Evolutionary conservation across 1,284 basidiomycete genomes (phyloP), one percentile per base, ranked within the genome.

Genomic region (Moesziomyces sp.): DNA sequence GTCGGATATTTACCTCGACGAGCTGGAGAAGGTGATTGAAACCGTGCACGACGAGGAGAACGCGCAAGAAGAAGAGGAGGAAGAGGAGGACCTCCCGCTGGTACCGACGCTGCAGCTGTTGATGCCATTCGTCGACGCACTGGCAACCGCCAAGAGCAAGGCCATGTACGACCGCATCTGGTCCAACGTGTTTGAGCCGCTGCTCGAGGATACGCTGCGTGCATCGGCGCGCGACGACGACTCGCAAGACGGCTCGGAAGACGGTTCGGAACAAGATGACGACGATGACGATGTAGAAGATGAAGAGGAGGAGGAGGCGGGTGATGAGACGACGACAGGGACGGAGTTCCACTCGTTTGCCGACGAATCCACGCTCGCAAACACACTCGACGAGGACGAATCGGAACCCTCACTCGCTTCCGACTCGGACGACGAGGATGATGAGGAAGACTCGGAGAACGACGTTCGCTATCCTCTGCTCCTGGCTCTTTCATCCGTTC

Each of bases 1-100:
- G 9, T 87, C 90, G 24, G 96, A 99, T 82, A 90, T 98, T 49
- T 97, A 93, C 85, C 85, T 97, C 9, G 91, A 92, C 74, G 96
- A 99, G 84, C 88, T 99, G 30, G 90, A 97, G 80, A 93, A 92
- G 79, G 90, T 89, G 5, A 76, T 88, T 13, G 67, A 71, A 35
- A 3, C 21, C 0, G 52, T 49, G 24, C 28, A 58, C 10, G 47
- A 51, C 18, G 23, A 55, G 9, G 52, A 38, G n/a, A 26, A n/a
- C 11, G 33, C 24, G 24, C 40, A 60, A 9, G 43, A 45, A 5
- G 55, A 48, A 3, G 54, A 44, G 5, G 60, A 53, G 3, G 63
- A 47, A 8, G 59, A 71, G 16, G 50, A 51, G 1, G 66, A 74
- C 23, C 48, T 72, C 59, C 46, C 63, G 24, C 30, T 68, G 13